Evolutionary conservation across 2,329 filamentous ascomycete species (phyloP).

Genomic region (Xylaria sp.): DNA sequence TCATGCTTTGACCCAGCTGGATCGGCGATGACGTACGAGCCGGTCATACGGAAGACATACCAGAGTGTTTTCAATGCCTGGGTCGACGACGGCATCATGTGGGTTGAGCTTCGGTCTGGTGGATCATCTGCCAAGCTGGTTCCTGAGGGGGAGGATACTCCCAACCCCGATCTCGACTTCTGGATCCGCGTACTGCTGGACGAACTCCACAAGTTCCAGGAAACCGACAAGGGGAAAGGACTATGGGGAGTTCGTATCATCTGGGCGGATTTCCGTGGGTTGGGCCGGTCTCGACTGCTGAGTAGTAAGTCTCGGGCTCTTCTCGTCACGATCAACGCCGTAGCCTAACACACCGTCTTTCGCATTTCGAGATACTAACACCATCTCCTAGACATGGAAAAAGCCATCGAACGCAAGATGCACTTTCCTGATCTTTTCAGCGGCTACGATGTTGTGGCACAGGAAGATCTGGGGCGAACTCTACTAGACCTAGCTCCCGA

Average conservation of each 20-base stretch:
- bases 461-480: slow-evolving; percentile 70
- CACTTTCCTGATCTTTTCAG: slow-evolving; percentile 35
- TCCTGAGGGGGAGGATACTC: slow-evolving; percentile 32
- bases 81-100: slow-evolving; percentile 36
- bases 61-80: slow-evolving; percentile 32
- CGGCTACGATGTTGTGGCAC: slow-evolving; percentile 74
- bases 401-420: slow-evolving; percentile 32
- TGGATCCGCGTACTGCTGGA: slow-evolving; percentile 33
- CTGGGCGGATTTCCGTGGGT: slow-evolving; percentile 32
- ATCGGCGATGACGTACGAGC: slow-evolving; percentile 34
- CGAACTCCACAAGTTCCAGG: slow-evolving; percentile 35
- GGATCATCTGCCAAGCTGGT: slow-evolving; percentile 33
- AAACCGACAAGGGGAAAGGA: slow-evolving; percentile 31
- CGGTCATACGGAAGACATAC: slow-evolving; percentile 35
- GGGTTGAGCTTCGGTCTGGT: slow-evolving; percentile 35
- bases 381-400: slow-evolving; percentile 24
- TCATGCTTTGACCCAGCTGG: slow-evolving; percentile 33
- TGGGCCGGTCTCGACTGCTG: slow-evolving; percentile 12
- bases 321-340: neutral
- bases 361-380: slow-evolving; percentile 1
- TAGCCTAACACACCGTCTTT: neutral
- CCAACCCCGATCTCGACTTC: slow-evolving; percentile 33
- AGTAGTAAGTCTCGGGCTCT: slow-evolving; percentile 27
- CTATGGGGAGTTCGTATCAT: slow-evolving; percentile 37
- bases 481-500: slow-evolving; percentile 71